Conservation (phyloP, 2,329 filamentous ascomycete species). For the Alternaria rosae region DNA sequence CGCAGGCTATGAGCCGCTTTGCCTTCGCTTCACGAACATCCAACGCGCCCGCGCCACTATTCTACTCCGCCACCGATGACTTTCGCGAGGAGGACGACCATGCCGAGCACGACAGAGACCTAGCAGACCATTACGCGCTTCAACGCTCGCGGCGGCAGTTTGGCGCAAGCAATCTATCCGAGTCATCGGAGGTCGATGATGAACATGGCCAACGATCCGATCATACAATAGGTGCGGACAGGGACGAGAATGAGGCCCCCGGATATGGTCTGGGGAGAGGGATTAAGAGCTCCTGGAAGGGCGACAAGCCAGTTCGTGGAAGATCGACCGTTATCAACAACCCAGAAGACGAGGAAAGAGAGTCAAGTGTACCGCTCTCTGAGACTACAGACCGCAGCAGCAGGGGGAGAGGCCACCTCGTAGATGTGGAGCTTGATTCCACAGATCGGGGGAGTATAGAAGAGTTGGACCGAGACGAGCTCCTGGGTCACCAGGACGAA, state of each 20-base stretch:
- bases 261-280: constrained; percentile 56
- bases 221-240: constrained; percentile 60
- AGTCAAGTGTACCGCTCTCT: constrained; percentile 51
- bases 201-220: constrained; percentile 61
- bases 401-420: constrained; percentile 73
- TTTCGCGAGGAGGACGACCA: constrained; percentile 94
- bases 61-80: constrained; percentile 89
- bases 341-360: constrained; percentile 48
- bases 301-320: constrained; percentile 54
- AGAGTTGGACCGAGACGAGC: constrained; percentile 47
- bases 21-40: constrained; percentile 81
- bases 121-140: constrained; percentile 91
- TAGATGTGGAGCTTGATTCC: constrained; percentile 84
- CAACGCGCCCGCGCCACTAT: constrained; percentile 85
- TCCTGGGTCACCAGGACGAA: constrained; percentile 56
- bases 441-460: constrained; percentile 58
- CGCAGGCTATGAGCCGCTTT: constrained; percentile 71
- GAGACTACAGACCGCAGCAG: constrained; percentile 55
- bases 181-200: constrained; percentile 83
- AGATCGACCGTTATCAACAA: constrained; percentile 47
- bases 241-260: constrained; percentile 49
- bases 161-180: constrained; percentile 80
- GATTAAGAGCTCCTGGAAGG: constrained; percentile 66
- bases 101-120: constrained; percentile 86
- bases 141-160: constrained; percentile 90